These are phyloP conservation scores for Lophiotrema nucula DNA, from an alignment of 495 filamentous ascomycete species.

Conservation along the genomic window DNA sequence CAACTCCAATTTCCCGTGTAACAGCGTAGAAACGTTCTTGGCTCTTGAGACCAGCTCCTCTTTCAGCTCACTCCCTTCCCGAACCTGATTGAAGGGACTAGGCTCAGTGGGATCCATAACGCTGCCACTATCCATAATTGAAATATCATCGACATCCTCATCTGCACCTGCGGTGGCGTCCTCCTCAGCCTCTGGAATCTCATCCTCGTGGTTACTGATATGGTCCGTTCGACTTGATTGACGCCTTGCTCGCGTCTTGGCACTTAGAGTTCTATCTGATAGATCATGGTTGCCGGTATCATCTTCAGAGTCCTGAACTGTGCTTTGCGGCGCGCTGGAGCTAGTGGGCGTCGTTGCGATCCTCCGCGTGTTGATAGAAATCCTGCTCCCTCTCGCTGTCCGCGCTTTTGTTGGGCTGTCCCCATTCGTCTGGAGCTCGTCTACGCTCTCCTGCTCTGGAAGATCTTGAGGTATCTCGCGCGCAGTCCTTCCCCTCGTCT, in stretches of 20 bases:
- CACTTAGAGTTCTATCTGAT: not conserved
- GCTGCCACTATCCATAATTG: slow-evolving; percentile 18
- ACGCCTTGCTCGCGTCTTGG: not conserved
- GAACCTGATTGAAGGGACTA: slow-evolving; percentile 24
- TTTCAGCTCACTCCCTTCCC: not conserved
- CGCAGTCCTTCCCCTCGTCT: too few relatives aligned
- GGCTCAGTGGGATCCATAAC: slow-evolving; percentile 26
- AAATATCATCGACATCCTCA: not conserved
- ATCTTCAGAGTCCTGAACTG: slow-evolving; percentile 17
- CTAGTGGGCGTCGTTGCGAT: not conserved
- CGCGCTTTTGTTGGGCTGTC: not conserved
- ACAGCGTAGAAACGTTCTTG: not conserved
- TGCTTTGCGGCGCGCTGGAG: too few relatives aligned
- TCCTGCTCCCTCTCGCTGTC: not conserved
- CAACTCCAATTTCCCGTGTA: not conserved
- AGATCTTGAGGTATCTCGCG: too few relatives aligned
- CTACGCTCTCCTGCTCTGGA: too few relatives aligned
- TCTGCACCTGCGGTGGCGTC: slow-evolving; percentile 4
- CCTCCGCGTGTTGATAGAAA: not conserved
- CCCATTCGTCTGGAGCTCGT: not conserved
- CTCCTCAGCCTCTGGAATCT: not conserved
- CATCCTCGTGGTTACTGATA: slow-evolving; percentile 3
- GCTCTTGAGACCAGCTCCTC: too few relatives aligned
- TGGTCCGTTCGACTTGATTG: slow-evolving; percentile 18
- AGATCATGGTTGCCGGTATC: slow-evolving; percentile 2